phyloP scores from a whole-genome alignment of 2,329 filamentous ascomycete genomes.

The Trichoderma gracile region DNA sequence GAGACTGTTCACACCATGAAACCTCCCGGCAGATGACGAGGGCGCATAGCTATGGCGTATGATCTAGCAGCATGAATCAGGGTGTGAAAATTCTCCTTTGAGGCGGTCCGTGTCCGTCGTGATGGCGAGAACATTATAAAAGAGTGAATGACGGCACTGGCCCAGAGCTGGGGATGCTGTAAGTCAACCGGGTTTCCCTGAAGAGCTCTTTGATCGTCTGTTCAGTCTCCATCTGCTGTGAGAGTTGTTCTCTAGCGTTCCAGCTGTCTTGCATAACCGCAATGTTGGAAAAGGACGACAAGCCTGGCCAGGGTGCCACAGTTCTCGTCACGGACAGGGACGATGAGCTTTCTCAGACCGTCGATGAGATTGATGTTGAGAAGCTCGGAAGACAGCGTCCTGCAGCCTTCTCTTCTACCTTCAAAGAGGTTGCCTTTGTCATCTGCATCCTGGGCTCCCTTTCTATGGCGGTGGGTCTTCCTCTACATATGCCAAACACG shows the following conservation, averaged over 20 bases:
- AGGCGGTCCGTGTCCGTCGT: constrained; percentile 14
- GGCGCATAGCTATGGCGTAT: constrained; percentile 22
- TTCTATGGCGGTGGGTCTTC: constrained; percentile 53
- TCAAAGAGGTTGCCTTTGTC: constrained; percentile 59
- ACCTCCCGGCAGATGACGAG: constrained; percentile 15
- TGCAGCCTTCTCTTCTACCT: constrained; percentile 51
- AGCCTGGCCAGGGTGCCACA: constrained; percentile 19
- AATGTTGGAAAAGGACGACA: constrained; percentile 22
- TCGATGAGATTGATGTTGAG: constrained; percentile 48
- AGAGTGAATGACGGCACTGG: background rate
- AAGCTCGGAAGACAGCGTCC: constrained; percentile 61
- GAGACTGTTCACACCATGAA: constrained; percentile 20
- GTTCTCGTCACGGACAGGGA: constrained; percentile 25
- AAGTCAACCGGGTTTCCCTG: background rate
- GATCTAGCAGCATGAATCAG: constrained; percentile 8
- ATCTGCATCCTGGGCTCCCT: constrained; percentile 61
- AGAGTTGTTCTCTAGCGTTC: background rate
- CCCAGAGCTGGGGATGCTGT: background rate
- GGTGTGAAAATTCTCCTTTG: constrained; percentile 11
- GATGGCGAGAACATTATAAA: constrained; percentile 17
- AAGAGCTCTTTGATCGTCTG: background rate
- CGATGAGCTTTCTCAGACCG: constrained; percentile 26
- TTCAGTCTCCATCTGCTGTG: background rate
- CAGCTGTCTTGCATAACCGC: background rate
- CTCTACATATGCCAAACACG: background rate